phyloP scores from a whole-genome alignment of 2,329 filamentous ascomycete species.

The Verticillium zaregamsianum region DNA sequence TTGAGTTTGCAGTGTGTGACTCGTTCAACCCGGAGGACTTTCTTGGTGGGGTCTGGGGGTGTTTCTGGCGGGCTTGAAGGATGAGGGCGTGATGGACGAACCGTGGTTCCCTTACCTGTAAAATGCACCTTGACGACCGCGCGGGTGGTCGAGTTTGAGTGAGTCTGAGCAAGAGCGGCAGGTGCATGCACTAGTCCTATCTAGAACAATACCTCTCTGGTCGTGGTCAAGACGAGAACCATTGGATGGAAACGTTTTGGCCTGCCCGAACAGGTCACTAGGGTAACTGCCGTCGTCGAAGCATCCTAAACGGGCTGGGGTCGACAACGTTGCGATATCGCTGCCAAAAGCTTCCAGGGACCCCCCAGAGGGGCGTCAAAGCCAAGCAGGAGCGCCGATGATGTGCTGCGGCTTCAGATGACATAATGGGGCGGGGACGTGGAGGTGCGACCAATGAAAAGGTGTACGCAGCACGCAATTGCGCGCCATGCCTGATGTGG shows the following conservation, averaged over 20 bases:
- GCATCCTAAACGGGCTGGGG: not conserved
- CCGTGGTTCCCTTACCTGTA: no score
- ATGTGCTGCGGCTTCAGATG: conserved; percentile 16
- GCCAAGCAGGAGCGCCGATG: conserved; percentile 1
- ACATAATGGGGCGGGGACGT: conserved; percentile 22
- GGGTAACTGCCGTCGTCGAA: not conserved
- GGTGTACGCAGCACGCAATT: conserved; percentile 27
- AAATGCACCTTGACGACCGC: no score
- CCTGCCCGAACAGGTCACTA: no score
- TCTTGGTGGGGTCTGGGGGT: no score
- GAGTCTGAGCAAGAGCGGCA: no score
- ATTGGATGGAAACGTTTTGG: not conserved
- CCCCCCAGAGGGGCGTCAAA: not conserved
- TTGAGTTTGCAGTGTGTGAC: no score
- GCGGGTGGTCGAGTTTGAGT: no score
- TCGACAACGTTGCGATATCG: not conserved
- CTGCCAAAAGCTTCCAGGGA: not conserved
- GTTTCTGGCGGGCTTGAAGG: no score
- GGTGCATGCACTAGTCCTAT: no score
- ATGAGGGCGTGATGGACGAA: no score
- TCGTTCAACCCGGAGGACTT: no score
- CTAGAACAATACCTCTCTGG: no score
- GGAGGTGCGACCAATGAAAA: conserved; percentile 21
- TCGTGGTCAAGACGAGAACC: not conserved
- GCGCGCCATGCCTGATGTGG: conserved; percentile 10